These are phyloP conservation scores for Silene uniflora DNA, from an alignment of 148 eudicot species.

Conservation along the genomic window DNA sequence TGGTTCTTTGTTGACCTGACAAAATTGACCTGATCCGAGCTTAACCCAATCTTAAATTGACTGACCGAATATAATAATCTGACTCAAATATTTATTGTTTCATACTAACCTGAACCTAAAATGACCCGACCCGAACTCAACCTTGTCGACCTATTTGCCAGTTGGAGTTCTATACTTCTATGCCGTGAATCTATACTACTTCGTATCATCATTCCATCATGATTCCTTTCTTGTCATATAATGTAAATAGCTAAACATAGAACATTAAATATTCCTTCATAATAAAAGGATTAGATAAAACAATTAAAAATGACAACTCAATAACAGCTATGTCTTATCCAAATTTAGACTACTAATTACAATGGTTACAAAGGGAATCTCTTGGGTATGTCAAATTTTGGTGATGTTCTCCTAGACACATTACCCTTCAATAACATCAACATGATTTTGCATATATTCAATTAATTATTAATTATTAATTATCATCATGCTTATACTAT, in stretches of 20 bases:
- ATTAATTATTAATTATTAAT: too few species aligned
- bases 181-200: too few species aligned
- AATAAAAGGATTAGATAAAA: background rate
- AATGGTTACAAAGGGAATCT: background rate
- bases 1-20: too few species aligned
- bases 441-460: background rate
- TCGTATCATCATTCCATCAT: background rate
- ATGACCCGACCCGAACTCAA: too few species aligned
- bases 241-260: slow-evolving; percentile 14
- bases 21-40: too few species aligned
- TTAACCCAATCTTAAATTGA: too few species aligned
- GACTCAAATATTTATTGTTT: too few species aligned
- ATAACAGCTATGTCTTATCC: background rate
- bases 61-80: too few species aligned
- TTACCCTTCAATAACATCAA: background rate
- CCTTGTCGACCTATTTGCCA: too few species aligned
- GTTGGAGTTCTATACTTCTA: too few species aligned
- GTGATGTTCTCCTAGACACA: background rate
- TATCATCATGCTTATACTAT: too few species aligned
- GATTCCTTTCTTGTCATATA: background rate
- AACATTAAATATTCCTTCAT: background rate
- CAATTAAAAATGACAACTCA: background rate
- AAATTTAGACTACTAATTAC: background rate
- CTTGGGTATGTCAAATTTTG: background rate
- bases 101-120: too few species aligned